These are phyloP conservation scores for Teratosphaeria viscida DNA, from an alignment of 2,329 filamentous ascomycete species.

Conservation along the genomic window DNA sequence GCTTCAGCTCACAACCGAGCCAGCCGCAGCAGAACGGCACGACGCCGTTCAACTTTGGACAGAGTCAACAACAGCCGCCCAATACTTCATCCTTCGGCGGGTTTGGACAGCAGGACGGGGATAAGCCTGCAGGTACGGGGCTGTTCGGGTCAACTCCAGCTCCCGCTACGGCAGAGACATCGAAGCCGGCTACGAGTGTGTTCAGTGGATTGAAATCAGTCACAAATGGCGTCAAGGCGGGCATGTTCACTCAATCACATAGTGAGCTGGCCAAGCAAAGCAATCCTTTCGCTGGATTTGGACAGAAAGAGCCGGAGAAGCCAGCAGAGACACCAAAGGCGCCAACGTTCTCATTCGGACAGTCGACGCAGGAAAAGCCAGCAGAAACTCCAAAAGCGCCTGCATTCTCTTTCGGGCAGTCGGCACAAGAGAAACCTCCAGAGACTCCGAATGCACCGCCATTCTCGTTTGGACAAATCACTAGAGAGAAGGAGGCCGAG, in stretches of 20 bases:
- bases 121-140: neutral
- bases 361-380: neutral
- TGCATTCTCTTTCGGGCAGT: neutral
- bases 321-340: slow-evolving; percentile 1
- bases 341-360: neutral
- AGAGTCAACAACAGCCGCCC: slow-evolving; percentile 2
- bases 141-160: neutral
- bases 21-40: slow-evolving; percentile 5
- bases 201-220: slow-evolving; percentile 1
- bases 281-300: slow-evolving; percentile 2
- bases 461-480: neutral
- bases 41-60: slow-evolving; percentile 9
- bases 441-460: neutral
- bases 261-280: slow-evolving; percentile 4
- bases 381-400: neutral
- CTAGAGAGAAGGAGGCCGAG: slow-evolving; percentile 1
- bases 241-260: slow-evolving; percentile 5
- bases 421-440: slow-evolving; percentile 3
- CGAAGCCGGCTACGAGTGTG: neutral
- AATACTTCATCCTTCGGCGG: neutral
- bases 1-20: slow-evolving; percentile 2
- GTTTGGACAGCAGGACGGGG: slow-evolving; percentile 2
- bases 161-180: neutral
- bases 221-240: slow-evolving; percentile 5
- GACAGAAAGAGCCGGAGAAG: neutral